Conservation (phyloP, 2,329 filamentous ascomycete genomes). For the Alternaria longipes region DNA sequence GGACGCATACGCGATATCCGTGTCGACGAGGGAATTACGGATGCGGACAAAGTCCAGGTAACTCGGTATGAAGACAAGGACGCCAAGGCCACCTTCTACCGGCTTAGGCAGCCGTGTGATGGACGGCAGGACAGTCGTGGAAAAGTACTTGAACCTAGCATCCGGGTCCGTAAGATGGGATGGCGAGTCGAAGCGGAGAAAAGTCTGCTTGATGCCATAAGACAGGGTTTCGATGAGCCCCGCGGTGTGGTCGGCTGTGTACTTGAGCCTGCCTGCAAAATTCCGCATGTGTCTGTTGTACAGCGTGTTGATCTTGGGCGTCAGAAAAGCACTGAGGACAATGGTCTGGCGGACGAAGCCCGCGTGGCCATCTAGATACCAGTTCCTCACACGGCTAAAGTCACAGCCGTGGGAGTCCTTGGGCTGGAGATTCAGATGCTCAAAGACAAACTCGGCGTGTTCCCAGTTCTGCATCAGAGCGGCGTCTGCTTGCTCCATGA, state of each 20-base stretch:
- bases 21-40: conserved; percentile 88
- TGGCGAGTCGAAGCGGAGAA: conserved; percentile 81
- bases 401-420: conserved; percentile 91
- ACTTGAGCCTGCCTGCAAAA: conserved; percentile 78
- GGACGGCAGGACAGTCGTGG: conserved; percentile 77
- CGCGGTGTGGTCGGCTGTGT: conserved; percentile 72
- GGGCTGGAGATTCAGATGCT: conserved; percentile 89
- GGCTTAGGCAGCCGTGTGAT: conserved; percentile 75
- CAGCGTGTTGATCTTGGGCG: conserved; percentile 85
- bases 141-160: conserved; percentile 90
- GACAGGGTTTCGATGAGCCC: conserved; percentile 74
- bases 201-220: conserved; percentile 82
- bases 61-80: conserved; percentile 87
- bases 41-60: conserved; percentile 96
- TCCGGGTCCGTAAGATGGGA: conserved; percentile 82
- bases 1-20: conserved; percentile 76
- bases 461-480: conserved; percentile 99
- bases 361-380: conserved; percentile 92
- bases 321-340: conserved; percentile 81
- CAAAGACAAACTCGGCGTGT: conserved; percentile 90
- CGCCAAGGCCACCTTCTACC: conserved; percentile 65
- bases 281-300: conserved; percentile 81
- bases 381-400: conserved; percentile 86
- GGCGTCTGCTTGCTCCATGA: conserved; percentile 92
- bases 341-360: conserved; percentile 85